Evolutionary conservation across 169 alveolate genomes (phyloP).

Genomic region (Cyclospora cayetanensis): DNA sequence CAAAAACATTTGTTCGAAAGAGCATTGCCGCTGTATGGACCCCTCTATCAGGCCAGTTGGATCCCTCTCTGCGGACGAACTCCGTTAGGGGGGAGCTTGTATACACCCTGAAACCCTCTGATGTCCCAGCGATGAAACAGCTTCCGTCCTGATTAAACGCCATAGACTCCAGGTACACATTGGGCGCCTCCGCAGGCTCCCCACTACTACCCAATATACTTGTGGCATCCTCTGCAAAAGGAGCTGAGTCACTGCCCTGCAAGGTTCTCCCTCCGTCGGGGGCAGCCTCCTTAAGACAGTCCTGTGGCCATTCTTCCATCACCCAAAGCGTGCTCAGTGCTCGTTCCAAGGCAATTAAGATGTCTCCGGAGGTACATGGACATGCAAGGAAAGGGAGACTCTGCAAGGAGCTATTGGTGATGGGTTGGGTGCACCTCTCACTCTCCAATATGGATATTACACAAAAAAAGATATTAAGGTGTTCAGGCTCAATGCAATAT

Average conservation of each 20-base stretch:
- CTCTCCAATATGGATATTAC: too few species aligned
- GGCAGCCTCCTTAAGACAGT: not conserved
- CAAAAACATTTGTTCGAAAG: conserved; percentile 60
- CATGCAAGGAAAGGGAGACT: too few species aligned
- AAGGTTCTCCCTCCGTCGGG: not conserved
- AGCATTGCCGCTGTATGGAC: conserved; percentile 62
- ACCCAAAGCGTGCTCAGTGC: too few species aligned
- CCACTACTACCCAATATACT: not conserved
- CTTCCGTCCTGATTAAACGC: conserved; percentile 65
- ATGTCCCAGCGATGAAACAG: conserved; percentile 56
- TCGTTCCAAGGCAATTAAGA: too few species aligned
- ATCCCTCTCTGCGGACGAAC: conserved; percentile 53
- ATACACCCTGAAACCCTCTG: conserved; percentile 64
- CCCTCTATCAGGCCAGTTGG: conserved; percentile 40
- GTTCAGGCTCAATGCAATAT: too few species aligned
- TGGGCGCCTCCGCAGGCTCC: not conserved
- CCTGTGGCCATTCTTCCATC: not conserved
- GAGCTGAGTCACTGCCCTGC: not conserved
- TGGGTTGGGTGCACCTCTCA: too few species aligned
- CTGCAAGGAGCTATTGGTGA: too few species aligned
- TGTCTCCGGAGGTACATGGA: too few species aligned
- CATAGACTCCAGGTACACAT: conserved; percentile 56
- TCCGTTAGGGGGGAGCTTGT: conserved; percentile 65
- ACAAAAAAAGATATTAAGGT: too few species aligned
- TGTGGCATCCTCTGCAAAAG: not conserved